Evolutionary conservation across 495 filamentous ascomycete genomes (phyloP).

Genomic region (Aspergillus nanangensis): DNA sequence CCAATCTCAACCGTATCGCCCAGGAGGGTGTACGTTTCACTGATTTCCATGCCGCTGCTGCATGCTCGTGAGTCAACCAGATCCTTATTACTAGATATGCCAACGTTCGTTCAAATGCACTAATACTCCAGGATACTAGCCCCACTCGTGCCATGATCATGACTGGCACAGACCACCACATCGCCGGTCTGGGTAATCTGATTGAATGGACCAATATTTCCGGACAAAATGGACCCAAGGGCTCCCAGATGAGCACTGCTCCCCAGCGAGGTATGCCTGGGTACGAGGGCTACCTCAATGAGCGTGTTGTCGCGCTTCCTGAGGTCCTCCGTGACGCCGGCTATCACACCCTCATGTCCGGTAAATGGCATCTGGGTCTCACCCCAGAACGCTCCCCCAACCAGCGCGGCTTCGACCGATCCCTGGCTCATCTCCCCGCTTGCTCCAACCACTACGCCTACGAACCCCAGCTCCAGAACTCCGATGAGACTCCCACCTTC

Average conservation of each 20-base stretch:
- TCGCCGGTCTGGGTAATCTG: conserved; percentile 42
- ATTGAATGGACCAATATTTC: conserved; percentile 48
- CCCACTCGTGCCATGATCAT: conserved; percentile 59
- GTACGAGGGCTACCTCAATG: conserved; percentile 63
- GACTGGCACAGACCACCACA: conserved; percentile 45
- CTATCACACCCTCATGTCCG: conserved; percentile 59
- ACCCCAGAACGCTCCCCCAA: conserved; percentile 39
- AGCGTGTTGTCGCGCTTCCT: conserved; percentile 56
- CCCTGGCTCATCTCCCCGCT: conserved; percentile 50
- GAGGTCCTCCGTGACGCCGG: conserved; percentile 58
- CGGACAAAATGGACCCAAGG: conserved; percentile 41
- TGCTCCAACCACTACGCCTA: conserved; percentile 60
- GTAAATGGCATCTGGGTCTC: conserved; percentile 54
- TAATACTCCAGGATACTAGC: conserved; percentile 17
- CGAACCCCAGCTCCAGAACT: conserved; percentile 47
- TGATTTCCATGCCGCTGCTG: conserved; percentile 59
- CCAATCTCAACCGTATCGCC: conserved; percentile 56
- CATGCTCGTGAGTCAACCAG: conserved; percentile 49
- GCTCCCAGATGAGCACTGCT: conserved; percentile 36
- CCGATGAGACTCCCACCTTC: conserved; percentile 44
- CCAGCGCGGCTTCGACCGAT: conserved; percentile 41
- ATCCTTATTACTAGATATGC: neutral
- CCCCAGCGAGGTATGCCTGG: conserved; percentile 55
- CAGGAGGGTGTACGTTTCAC: conserved; percentile 53
- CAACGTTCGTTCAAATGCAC: too few relatives aligned